Conservation (phyloP, 345 rosid genomes). For the Boechera divaricarpa region DNA sequence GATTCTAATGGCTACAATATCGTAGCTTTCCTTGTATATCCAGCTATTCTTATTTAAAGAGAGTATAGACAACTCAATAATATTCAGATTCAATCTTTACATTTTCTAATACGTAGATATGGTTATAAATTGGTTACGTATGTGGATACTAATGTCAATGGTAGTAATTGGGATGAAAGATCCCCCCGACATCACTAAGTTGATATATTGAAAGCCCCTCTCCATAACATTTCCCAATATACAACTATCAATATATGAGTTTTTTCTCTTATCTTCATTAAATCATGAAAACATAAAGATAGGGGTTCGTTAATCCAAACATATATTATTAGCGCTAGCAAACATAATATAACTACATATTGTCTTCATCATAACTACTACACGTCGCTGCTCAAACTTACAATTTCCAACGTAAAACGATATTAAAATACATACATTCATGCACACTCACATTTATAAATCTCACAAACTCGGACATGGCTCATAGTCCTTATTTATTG, state of each 20-base stretch:
- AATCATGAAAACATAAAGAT: conserved; percentile 14
- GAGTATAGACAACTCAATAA: no score
- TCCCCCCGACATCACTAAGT: neutral
- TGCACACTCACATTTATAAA: conserved; percentile 14
- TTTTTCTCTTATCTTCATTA: neutral
- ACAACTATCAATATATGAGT: neutral
- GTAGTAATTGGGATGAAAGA: neutral
- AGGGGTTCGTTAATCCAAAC: conserved; percentile 1
- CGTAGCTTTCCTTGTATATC: no score
- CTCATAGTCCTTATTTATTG: conserved; percentile 29
- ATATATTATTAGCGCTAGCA: conserved; percentile 5
- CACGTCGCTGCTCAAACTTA: conserved; percentile 17
- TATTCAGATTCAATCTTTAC: no score
- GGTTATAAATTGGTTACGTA: neutral
- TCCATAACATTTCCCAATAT: neutral
- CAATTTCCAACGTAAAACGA: conserved; percentile 11
- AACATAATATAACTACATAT: conserved; percentile 7
- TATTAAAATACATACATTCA: neutral
- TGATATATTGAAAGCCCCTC: neutral
- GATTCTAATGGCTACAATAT: no score
- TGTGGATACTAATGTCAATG: neutral
- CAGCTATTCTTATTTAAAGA: no score
- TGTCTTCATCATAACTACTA: conserved; percentile 1
- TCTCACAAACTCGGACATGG: conserved; percentile 27
- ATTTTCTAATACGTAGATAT: neutral